These are phyloP conservation scores for Scutellaria baicalensis DNA, from an alignment of 257 asterid species.

Conservation along the genomic window DNA sequence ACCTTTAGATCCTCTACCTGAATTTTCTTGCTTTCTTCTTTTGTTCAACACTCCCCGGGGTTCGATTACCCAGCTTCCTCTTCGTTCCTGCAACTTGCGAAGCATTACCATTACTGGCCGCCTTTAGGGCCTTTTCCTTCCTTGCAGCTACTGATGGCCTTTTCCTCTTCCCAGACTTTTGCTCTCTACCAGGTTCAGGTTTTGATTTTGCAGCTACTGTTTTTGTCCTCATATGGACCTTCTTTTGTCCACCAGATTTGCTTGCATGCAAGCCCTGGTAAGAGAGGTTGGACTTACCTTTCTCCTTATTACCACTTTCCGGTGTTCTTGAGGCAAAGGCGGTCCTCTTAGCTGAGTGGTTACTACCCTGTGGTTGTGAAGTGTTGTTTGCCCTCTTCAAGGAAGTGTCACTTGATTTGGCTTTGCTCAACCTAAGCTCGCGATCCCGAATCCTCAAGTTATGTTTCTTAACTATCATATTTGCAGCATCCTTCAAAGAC, in stretches of 20 bases:
- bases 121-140: slow-evolving; percentile 41
- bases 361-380: slow-evolving; percentile 24
- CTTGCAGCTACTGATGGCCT: slow-evolving; percentile 90
- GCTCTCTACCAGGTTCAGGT: slow-evolving; percentile 19
- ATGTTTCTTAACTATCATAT: slow-evolving; percentile 34
- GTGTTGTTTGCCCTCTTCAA: slow-evolving; percentile 39
- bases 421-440: slow-evolving; percentile 64
- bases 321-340: slow-evolving; percentile 26
- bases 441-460: slow-evolving; percentile 63
- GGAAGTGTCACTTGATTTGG: slow-evolving; percentile 45
- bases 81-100: slow-evolving; percentile 45
- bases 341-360: slow-evolving; percentile 34
- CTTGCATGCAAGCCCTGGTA: slow-evolving; percentile 86
- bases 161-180: slow-evolving; percentile 29
- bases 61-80: slow-evolving; percentile 52
- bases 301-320: slow-evolving; percentile 19
- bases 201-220: slow-evolving; percentile 17
- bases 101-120: slow-evolving; percentile 21
- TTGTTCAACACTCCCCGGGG: slow-evolving; percentile 44
- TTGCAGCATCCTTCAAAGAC: slow-evolving; percentile 67
- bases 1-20: background rate
- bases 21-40: slow-evolving; percentile 68
- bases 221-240: slow-evolving; percentile 22
- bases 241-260: slow-evolving; percentile 69
- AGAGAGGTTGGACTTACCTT: slow-evolving; percentile 24